Evolutionary conservation across 371 early-diverging fungal genomes (phyloP).

Genomic region (Haplosporangium sp.): DNA sequence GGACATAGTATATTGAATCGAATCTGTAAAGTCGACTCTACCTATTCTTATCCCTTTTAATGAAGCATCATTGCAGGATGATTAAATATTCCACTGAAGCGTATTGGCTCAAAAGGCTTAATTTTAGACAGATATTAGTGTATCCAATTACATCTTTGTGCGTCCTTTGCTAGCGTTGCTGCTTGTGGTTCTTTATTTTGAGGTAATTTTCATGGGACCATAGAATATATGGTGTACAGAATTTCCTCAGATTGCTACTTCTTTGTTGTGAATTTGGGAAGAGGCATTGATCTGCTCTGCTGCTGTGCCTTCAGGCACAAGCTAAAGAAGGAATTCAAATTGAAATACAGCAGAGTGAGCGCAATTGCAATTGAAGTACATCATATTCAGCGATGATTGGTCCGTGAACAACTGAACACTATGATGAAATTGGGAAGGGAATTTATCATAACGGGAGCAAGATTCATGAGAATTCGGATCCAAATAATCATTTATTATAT

Average conservation of each 20-base stretch:
- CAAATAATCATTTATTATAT: no score
- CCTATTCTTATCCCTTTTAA: background rate
- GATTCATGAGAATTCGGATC: background rate
- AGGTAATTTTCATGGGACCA: background rate
- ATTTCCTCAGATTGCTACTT: background rate
- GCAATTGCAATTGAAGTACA: background rate
- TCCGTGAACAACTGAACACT: background rate
- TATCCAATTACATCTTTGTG: no score
- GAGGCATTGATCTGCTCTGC: background rate
- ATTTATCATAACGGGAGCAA: background rate
- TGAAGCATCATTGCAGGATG: no score
- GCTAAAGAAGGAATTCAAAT: background rate
- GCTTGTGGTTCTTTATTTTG: background rate
- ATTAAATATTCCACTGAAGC: no score
- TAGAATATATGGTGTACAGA: background rate
- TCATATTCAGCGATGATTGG: background rate
- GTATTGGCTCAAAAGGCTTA: no score
- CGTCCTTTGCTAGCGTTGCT: background rate
- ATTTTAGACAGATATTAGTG: no score
- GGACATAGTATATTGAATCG: no score
- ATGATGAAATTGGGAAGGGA: background rate
- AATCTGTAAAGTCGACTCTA: background rate
- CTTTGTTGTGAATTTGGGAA: background rate
- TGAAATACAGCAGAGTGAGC: background rate
- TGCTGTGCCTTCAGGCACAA: slow-evolving; percentile 8